Base-by-base conservation (phyloP, 305 asterid genomes). In the Fraxinus sp. region DNA sequence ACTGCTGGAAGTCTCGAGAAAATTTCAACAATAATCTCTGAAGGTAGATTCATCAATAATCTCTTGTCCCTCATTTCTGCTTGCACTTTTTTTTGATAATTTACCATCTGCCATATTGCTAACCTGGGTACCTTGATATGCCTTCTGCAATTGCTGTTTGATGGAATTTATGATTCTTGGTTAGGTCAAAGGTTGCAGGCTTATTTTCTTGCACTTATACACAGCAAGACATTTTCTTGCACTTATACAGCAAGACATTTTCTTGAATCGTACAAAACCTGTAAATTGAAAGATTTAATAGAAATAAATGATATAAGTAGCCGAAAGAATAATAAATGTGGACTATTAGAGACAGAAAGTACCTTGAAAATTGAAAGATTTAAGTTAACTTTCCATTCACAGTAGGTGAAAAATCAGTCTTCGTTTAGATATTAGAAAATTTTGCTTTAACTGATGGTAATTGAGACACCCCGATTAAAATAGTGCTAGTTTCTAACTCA, bases 1-100 rank as follows among this genome's bases (percentile, higher is more conserved):
- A 80, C 78, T 18, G 81, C 10, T 0, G 91, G 89, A 75, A 89
- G 84, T 77, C 91, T 85, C 30, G 89, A 77, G 14, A 92, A 87
- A n/a, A 90, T 87, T 39, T 86, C 74, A 18, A 62, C 37, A 68
- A n/a, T 82, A 77, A 86, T 75, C 46, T 88, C 85, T 46, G 89
- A 52, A 71, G 92, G 91, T n/a, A 91, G 84, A 83, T 82, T 77
- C 33, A 70, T 35, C 30, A 89, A 81, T 33, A 78, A 78, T 7
- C n/a, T 57, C 36, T 79, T 83, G 20, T 74, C 30, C 4, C 30
- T 62, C 32, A 22, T 22, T 62, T 55, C 18, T 55, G 22, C 24
- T n/a, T 55, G 7, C 24, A 55, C 24, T 5, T 55, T n/a, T n/a
- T 5, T 55, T n/a, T 55, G 66, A 55, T n/a, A 55, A 16, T 55